Evolutionary conservation across 495 filamentous ascomycete species (phyloP), one percentile per base, ranked within the genome.

Genomic region (Penicillium turbatum): DNA sequence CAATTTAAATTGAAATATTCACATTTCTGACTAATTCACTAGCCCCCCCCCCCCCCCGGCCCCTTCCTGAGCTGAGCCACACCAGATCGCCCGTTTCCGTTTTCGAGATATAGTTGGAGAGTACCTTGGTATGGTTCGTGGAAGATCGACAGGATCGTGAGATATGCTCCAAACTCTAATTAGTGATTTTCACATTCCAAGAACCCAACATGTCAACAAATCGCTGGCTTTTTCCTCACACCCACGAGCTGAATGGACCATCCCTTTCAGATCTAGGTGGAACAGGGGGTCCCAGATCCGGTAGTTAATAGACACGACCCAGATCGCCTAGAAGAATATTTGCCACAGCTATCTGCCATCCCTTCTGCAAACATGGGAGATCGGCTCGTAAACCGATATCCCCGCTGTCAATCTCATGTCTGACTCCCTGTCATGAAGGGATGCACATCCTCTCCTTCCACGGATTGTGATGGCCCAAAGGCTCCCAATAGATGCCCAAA

Each of bases 41-140:
- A 35, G 24, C 49, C n/a, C n/a, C n/a, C n/a, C n/a, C n/a, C n/a
- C n/a, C n/a, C n/a, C n/a, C n/a, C n/a, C n/a, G n/a, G n/a, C n/a
- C 45, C 45, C 35, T 16, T 57, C 51, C 30, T 7, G 43, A 51
- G 49, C 56, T 63, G 53, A 63, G 57, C 60, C 60, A 63, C 60
- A 56, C 12, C 16, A 29, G 48, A 38, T 29, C 21, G 26, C 35
- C 19, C 24, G 27, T 27, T 32, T 48, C 52, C 30, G 46, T 50
- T 39, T 55, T 13, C 6, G 15, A 10, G 26, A 30, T 44, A 30
- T 44, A 44, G n/a, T 44, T 44, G 21, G 21, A 24, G 2, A 24
- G 21, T 24, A 24, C 21, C 21, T 24, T 24, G 5, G 24, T 15
- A 27, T 24, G 12, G 40, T 43, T 43, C 40, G 11, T 29, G 6